A percentile compares a stretch with the other conserved stretches of the same genome.
Conservation (phyloP, 2,329 filamentous ascomycete species). For the Penicillium sp. region DNA sequence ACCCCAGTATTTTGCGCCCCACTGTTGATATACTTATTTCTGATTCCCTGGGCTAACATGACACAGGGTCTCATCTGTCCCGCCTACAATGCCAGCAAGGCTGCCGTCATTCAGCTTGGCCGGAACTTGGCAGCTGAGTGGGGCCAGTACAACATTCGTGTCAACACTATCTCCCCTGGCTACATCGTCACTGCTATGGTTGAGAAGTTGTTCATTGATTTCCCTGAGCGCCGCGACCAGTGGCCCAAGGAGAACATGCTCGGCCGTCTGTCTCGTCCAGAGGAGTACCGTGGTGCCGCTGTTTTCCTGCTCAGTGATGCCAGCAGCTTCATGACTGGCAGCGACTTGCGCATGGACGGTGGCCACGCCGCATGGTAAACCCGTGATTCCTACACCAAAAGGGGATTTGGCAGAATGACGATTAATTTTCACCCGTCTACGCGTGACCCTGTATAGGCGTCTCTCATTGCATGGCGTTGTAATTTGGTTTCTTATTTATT, state of each 20-base stretch:
- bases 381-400: neutral
- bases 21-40: neutral
- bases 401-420: constrained; percentile 1
- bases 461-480: constrained; percentile 25
- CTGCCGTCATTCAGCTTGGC: constrained; percentile 48
- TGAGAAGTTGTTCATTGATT: constrained; percentile 53
- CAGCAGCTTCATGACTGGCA: constrained; percentile 57
- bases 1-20: neutral
- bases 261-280: constrained; percentile 63
- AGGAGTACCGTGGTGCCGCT: constrained; percentile 64
- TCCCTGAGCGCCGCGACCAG: constrained; percentile 74
- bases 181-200: constrained; percentile 51
- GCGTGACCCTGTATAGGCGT: constrained; percentile 11
- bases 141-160: constrained; percentile 50
- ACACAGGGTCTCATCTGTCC: constrained; percentile 48
- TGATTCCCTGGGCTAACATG: neutral
- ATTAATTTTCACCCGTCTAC: constrained; percentile 1
- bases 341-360: constrained; percentile 56
- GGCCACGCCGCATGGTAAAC: constrained; percentile 55
- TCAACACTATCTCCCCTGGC: constrained; percentile 51
- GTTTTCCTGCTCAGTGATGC: constrained; percentile 51
- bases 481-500: neutral
- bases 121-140: constrained; percentile 52
- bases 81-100: constrained; percentile 52
- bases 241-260: constrained; percentile 90